Percentiles rank a stretch among this genome's conserved stretches.
phyloP scores from a whole-genome alignment of 2,329 filamentous ascomycete species.

The Juglanconis sp. region DNA sequence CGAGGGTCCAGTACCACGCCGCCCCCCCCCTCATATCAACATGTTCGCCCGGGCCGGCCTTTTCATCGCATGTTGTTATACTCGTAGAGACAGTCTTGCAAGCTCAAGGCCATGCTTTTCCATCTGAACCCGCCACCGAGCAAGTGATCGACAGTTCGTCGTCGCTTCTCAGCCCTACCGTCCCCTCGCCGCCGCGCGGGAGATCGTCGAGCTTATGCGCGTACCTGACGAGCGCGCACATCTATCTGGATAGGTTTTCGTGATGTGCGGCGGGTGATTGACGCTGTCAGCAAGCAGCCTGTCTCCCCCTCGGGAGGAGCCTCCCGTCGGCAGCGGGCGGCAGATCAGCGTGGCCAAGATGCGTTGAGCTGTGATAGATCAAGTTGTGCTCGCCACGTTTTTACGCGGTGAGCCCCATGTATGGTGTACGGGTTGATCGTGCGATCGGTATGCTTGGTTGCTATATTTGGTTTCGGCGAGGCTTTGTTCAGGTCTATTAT shows the following conservation, averaged over 20 bases:
- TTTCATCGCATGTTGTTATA: neutral
- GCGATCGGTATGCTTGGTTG: too few species aligned
- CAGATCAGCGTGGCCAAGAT: neutral
- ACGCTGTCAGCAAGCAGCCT: neutral
- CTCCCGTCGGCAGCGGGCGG: neutral
- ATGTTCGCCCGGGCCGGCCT: too few species aligned
- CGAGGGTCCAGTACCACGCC: too few species aligned
- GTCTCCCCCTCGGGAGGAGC: too few species aligned
- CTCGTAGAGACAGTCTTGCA: too few species aligned
- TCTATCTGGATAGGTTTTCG: neutral
- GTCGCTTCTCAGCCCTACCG: slow-evolving; percentile 1
- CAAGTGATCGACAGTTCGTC: neutral
- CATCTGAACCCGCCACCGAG: neutral
- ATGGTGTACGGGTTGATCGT: too few species aligned
- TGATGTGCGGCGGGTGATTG: neutral
- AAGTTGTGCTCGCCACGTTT: too few species aligned
- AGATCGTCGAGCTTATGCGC: slow-evolving; percentile 8
- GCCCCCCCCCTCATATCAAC: too few species aligned
- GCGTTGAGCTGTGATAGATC: too few species aligned
- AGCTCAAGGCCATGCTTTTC: neutral
- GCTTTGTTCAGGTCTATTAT: too few species aligned
- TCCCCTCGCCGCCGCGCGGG: neutral
- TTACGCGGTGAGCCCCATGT: too few species aligned
- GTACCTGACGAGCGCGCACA: neutral
- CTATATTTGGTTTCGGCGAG: too few species aligned